Base-by-base conservation (phyloP, 495 filamentous ascomycete species). In the Terfezia claveryi region DNA sequence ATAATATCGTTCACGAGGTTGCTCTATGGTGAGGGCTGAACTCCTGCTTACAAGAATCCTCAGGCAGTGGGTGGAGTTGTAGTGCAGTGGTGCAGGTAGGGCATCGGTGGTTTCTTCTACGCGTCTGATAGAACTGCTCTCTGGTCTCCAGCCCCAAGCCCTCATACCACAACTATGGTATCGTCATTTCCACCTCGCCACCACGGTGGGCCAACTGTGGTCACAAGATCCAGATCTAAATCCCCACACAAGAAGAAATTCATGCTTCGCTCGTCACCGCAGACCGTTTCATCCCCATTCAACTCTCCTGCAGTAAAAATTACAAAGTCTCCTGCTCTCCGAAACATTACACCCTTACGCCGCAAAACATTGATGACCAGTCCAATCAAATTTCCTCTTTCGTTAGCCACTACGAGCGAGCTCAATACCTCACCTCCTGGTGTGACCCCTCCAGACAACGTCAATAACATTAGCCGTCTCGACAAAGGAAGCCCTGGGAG, bases 141-240 rank as follows among this genome's bases (percentile, higher is more conserved):
- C 49, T 51, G 54, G 16, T 27, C 10, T 32, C 65, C 53, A 32
- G 44, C 61, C 51, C 56, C 64, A 64, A 53, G 46, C 20, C 58
- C 41, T 41, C 38, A 49, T 55, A 57, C 54, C 57, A 57, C 37
- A 54, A 62, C 55, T 55, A 65, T 65, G 62, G 62, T 65, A 54
- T 54, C 62, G 52, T 65, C 62, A 17, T 65, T 62, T 37, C 62
- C 62, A 41, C 62, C 59, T 62, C 62, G 62, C 58, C 62, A 65
- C 56, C 62, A 62, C 56, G 62, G 62, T 62, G 62, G 64, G 54
- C 61, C 62, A 50, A 58, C 59, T 20, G n/a, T 65, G 36, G 62
- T 62, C 55, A 60, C 63, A 38, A 56, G 51, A 55, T 46, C 62
- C 20, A 59, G 58, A 49, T 59, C 62, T 36, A 61, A 52, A 50